phyloP scores from a whole-genome alignment of 257 asterid genomes.

The Solanum okadae region DNA sequence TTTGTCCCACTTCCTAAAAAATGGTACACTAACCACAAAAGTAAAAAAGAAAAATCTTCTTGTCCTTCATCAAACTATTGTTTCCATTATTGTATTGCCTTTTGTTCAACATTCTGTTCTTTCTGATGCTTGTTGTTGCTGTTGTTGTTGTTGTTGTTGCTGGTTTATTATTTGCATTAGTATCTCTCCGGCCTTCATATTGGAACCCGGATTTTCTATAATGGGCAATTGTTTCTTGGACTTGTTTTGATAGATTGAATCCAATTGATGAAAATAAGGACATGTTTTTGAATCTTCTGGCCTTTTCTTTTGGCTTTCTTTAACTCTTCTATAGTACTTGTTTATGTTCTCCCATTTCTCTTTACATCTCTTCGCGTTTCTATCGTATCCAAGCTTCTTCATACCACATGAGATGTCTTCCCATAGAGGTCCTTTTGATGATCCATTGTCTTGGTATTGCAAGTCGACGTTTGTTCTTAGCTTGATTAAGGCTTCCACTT shows the following conservation, averaged over 20 bases:
- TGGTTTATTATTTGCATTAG: conserved; percentile 59
- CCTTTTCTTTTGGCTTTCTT: conserved; percentile 56
- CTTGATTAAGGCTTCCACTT: conserved; percentile 62
- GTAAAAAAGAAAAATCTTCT: not conserved
- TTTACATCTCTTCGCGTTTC: conserved; percentile 72
- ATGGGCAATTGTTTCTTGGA: conserved; percentile 20
- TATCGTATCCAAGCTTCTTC: conserved; percentile 58
- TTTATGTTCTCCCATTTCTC: conserved; percentile 91
- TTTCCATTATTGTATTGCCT: not conserved
- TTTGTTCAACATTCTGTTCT: not conserved
- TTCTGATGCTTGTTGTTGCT: not conserved
- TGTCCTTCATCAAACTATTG: not conserved
- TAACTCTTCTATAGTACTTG: conserved; percentile 68
- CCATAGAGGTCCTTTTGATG: conserved; percentile 60
- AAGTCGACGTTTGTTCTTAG: conserved; percentile 46
- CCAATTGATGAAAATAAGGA: conserved; percentile 55
- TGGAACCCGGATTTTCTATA: conserved; percentile 26
- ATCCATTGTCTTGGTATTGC: conserved; percentile 49
- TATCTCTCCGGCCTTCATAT: conserved; percentile 48
- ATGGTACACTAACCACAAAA: not conserved
- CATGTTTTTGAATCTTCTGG: conserved; percentile 63
- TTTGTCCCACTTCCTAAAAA: not conserved
- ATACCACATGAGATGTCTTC: conserved; percentile 59
- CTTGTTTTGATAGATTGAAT: conserved; percentile 48
- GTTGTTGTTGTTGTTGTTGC: conserved; percentile 24